Conservation (phyloP, 371 early-diverging fungal species). For the Saksenaea vasiformis region DNA sequence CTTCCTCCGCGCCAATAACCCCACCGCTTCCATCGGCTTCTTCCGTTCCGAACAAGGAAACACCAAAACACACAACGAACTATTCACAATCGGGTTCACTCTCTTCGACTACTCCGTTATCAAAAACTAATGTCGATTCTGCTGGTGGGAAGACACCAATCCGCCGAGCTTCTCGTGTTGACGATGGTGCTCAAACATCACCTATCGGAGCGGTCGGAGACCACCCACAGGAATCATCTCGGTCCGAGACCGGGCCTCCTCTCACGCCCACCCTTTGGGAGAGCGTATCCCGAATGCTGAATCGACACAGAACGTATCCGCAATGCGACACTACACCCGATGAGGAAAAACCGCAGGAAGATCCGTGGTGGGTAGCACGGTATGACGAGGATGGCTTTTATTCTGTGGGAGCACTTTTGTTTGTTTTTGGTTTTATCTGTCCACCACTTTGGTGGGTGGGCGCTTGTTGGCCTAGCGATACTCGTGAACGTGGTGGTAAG, state of each 20-base stretch:
- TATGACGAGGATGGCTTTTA: slow-evolving; percentile 38
- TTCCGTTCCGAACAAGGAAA: slow-evolving; percentile 1
- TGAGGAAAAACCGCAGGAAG: slow-evolving; percentile 7
- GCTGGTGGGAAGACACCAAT: no score
- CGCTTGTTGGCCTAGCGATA: slow-evolving; percentile 32
- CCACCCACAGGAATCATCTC: no score
- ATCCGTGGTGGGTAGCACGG: slow-evolving; percentile 33
- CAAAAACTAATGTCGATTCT: no score
- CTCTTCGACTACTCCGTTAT: no score
- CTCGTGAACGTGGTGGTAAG: slow-evolving; percentile 36
- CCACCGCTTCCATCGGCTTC: background rate
- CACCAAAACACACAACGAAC: background rate
- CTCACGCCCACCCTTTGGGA: background rate
- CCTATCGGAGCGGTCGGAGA: background rate
- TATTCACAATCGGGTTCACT: background rate
- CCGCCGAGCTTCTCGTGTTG: no score
- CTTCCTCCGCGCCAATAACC: background rate
- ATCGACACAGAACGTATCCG: slow-evolving; percentile 38
- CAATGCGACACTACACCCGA: background rate
- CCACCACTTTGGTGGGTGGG: slow-evolving; percentile 54
- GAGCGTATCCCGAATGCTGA: background rate
- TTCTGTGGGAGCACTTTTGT: slow-evolving; percentile 33
- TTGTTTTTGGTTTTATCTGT: slow-evolving; percentile 46
- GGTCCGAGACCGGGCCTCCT: background rate
- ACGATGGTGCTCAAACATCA: no score